Conservation (phyloP, 352 stramenopile genomes). For the Phytophthora ohioensis region DNA sequence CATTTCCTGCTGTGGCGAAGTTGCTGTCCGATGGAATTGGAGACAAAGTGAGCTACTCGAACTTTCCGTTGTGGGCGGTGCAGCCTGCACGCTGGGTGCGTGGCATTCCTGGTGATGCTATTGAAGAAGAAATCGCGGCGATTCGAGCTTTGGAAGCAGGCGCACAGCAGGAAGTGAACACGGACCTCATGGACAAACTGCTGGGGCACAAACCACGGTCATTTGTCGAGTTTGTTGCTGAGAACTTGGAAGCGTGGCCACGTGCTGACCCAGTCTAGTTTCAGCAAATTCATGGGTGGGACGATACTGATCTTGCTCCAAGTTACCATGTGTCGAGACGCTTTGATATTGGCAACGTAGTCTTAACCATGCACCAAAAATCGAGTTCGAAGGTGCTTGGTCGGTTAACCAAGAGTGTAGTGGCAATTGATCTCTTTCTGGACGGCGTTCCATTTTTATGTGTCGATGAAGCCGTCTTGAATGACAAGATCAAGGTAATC, state of each 20-base stretch:
- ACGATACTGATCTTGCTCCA: no score
- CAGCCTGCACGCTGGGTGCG: constrained; percentile 78
- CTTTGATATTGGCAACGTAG: no score
- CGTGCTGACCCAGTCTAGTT: constrained; percentile 22
- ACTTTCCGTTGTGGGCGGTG: constrained; percentile 81
- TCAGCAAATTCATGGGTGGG: no score
- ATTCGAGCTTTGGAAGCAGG: constrained; percentile 57
- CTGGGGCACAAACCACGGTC: constrained; percentile 46
- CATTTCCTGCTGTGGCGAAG: constrained; percentile 56
- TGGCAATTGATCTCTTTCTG: no score
- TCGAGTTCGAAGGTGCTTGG: no score
- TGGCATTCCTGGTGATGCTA: constrained; percentile 66
- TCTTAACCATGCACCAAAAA: no score
- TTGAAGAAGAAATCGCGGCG: constrained; percentile 63
- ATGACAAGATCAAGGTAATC: no score
- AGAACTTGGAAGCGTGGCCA: constrained; percentile 58
- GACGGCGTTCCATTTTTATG: no score
- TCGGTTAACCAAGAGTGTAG: no score
- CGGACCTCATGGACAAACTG: constrained; percentile 43
- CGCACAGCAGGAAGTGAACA: constrained; percentile 46
- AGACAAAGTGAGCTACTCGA: constrained; percentile 60
- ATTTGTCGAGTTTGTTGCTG: constrained; percentile 57
- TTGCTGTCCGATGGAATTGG: constrained; percentile 53
- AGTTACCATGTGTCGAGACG: no score
- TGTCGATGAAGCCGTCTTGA: no score